These are phyloP conservation scores for Pseudocohnilembus persalinus DNA, from an alignment of 169 alveolate species.

Conservation along the genomic window DNA sequence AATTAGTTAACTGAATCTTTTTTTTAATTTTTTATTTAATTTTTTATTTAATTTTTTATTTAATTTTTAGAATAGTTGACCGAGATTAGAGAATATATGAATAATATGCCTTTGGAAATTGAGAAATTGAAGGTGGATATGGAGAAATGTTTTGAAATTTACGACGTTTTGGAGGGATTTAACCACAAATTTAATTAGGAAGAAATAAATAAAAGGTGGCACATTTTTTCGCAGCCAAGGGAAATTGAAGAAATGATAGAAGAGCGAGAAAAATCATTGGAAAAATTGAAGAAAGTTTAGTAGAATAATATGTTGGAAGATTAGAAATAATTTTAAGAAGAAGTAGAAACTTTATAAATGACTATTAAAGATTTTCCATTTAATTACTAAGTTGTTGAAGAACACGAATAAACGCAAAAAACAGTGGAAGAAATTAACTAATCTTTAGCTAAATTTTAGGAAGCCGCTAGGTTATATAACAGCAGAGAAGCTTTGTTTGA, in stretches of 20 bases:
- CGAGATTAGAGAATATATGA: slow-evolving; percentile 72
- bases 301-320: slow-evolving; percentile 81
- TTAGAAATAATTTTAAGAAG: slow-evolving; percentile 86
- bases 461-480: slow-evolving; percentile 86
- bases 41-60: too few species aligned
- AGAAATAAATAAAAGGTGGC: slow-evolving; percentile 88
- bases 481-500: slow-evolving; percentile 87
- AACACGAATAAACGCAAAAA: slow-evolving; percentile 83
- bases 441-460: slow-evolving; percentile 76
- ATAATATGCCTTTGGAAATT: slow-evolving; percentile 82
- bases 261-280: slow-evolving; percentile 75
- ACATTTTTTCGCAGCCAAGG: slow-evolving; percentile 87
- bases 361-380: slow-evolving; percentile 81
- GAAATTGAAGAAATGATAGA: slow-evolving; percentile 78
- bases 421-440: slow-evolving; percentile 80
- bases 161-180: slow-evolving; percentile 84
- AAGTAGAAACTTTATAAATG: slow-evolving; percentile 81
- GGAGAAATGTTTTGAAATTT: slow-evolving; percentile 75
- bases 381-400: slow-evolving; percentile 54
- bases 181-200: slow-evolving; percentile 72
- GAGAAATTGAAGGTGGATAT: slow-evolving; percentile 80
- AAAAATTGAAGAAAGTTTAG: slow-evolving; percentile 81
- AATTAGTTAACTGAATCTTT: slow-evolving; percentile 69
- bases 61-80: too few species aligned
- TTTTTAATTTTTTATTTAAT: too few species aligned